Evolutionary conservation across 441 rosid genomes (phyloP).

Genomic region (Aleurites moluccanus): DNA sequence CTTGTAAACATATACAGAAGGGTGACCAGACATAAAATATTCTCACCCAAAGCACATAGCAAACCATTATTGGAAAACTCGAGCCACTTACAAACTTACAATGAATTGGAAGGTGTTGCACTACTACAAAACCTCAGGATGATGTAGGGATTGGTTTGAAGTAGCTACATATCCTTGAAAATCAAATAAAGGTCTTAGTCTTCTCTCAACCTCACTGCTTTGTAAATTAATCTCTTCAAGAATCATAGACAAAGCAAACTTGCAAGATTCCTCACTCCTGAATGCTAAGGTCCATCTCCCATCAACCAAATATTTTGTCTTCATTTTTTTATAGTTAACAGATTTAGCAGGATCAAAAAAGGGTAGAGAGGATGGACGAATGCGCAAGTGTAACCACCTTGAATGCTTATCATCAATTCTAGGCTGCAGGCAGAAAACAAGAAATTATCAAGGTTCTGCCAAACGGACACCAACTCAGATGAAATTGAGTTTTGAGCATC

Average conservation of each 20-base stretch:
- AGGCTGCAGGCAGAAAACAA: constrained; percentile 53
- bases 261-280: constrained; percentile 75
- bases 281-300: constrained; percentile 98
- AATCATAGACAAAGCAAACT: constrained; percentile 70
- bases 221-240: constrained; percentile 57
- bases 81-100: constrained; percentile 28
- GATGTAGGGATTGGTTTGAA: constrained; percentile 27
- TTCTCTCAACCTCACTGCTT: constrained; percentile 66
- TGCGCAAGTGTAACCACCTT: constrained; percentile 85
- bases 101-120: constrained; percentile 22
- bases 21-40: constrained; percentile 33
- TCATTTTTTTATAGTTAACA: constrained; percentile 37
- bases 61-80: constrained; percentile 22
- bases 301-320: constrained; percentile 70
- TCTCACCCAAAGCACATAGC: constrained; percentile 35
- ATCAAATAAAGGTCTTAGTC: constrained; percentile 60
- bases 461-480: constrained; percentile 7
- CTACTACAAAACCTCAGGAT: constrained; percentile 21
- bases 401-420: constrained; percentile 77
- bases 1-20: constrained; percentile 31
- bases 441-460: not conserved
- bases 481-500: not conserved
- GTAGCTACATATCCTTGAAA: constrained; percentile 47
- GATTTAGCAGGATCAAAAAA: constrained; percentile 58
- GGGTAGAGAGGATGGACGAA: constrained; percentile 82